Evolutionary conservation across 257 asterid species (phyloP), one percentile per base, ranked within the genome.

Genomic region (Echites panduratus): DNA sequence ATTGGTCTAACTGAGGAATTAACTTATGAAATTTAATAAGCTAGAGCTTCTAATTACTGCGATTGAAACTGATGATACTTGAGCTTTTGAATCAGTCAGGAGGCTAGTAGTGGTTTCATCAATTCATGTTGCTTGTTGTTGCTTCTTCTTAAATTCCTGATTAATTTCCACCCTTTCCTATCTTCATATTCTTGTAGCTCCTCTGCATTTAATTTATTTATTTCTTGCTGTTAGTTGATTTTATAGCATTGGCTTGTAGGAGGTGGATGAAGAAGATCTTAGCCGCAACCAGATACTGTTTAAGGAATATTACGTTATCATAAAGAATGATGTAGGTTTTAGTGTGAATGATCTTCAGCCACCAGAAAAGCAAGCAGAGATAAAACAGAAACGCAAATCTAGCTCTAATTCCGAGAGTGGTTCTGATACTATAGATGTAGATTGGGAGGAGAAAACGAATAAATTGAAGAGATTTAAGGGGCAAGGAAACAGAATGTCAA

Each of bases 231-330:
- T 27, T 40, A 24, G 20, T 66, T 43, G 38, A 62, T 63, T 77
- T 69, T 65, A 75, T 70, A 24, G 74, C 79, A 65, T 57, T 77
- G 77, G 68, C 64, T 82, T 84, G 92, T 84, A 73, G 12, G 68
- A n/a, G 43, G 90, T 85, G 62, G 89, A 84, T 66, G 82, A 84
- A 70, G 73, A 73, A 16, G 87, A 87, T 72, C 70, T 78, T 49
- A 80, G 86, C 24, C 79, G 87, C 6, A 12, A 0, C 19, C 91
- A 85, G 82, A 86, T 87, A 64, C 70, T 84, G 58, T 88, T 82
- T 77, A 71, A 38, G 87, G 98, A 89, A 74, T 90, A 90, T 74
- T 93, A 89, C 74, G 48, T 45, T 54, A 79, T 88, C 73, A 71
- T 85, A 54, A 93, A 84, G 82, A 48, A 74, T 35, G 61, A 75